Percentiles rank a stretch among this genome's conserved stretches.
These are phyloP conservation scores for Biscogniauxia sp. DNA, from an alignment of 2,329 filamentous ascomycete species.

Conservation along the genomic window DNA sequence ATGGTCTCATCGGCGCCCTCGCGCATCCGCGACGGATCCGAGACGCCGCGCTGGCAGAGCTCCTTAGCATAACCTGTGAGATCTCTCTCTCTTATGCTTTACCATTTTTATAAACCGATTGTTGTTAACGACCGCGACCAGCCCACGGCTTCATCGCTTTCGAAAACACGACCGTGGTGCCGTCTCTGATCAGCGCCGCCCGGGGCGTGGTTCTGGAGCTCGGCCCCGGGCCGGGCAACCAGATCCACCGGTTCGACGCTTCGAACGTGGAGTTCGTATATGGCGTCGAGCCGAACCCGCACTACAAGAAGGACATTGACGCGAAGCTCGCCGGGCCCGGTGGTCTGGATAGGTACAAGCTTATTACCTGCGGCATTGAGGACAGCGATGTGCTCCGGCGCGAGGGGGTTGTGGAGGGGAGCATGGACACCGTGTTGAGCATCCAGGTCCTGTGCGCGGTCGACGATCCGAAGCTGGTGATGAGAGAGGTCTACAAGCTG, in stretches of 20 bases:
- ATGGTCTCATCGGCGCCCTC: constrained; percentile 4
- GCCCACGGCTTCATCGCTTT: constrained; percentile 7
- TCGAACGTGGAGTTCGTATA: constrained; percentile 34
- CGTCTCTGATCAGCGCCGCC: constrained; percentile 27
- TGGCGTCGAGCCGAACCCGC: constrained; percentile 41
- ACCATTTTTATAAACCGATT: background rate
- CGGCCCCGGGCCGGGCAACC: constrained; percentile 43
- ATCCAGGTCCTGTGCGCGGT: constrained; percentile 46
- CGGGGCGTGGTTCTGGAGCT: constrained; percentile 41
- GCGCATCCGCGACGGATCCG: constrained; percentile 1
- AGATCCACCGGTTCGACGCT: constrained; percentile 38
- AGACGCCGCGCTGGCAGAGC: constrained; percentile 5
- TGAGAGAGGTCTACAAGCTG: constrained; percentile 37
- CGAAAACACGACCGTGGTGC: constrained; percentile 35
- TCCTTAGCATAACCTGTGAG: constrained; percentile 7
- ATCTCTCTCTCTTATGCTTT: background rate
- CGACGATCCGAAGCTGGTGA: constrained; percentile 24
- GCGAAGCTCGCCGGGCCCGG: constrained; percentile 29
- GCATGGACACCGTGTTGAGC: constrained; percentile 40
- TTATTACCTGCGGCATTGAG: constrained; percentile 38
- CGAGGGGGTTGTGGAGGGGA: constrained; percentile 35
- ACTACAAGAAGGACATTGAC: constrained; percentile 32
- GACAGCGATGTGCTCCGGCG: constrained; percentile 36
- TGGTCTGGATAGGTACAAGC: constrained; percentile 38
- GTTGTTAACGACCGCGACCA: background rate